Evolutionary conservation across 768 basidiomycete genomes (phyloP).

Genomic region (Cystofilobasidium bisporidii): DNA sequence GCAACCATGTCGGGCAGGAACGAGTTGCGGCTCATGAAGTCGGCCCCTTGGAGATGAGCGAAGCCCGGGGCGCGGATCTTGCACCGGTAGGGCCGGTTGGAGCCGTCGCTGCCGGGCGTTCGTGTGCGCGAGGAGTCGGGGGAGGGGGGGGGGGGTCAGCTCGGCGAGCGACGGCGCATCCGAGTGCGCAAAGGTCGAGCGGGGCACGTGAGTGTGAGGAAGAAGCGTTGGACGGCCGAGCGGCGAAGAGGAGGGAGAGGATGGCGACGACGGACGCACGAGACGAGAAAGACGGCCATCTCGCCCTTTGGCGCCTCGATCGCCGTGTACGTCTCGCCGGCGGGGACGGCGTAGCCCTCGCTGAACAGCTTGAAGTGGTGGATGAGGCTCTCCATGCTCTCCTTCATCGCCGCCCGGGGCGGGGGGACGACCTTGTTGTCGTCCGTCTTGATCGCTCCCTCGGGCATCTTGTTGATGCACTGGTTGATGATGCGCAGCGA

Average conservation of each 20-base stretch:
- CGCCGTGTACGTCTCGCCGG: slow-evolving; percentile 79
- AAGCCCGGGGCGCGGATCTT: slow-evolving; percentile 96
- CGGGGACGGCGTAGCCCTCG: slow-evolving; percentile 89
- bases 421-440: slow-evolving; percentile 97
- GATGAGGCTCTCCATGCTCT: slow-evolving; percentile 94
- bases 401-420: slow-evolving; percentile 96
- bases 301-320: slow-evolving; percentile 99
- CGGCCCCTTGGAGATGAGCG: slow-evolving; percentile 86
- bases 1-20: slow-evolving; percentile 91
- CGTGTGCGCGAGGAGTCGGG: too few relatives aligned
- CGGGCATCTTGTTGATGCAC: slow-evolving; percentile 95
- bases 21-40: slow-evolving; percentile 73
- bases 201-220: too few relatives aligned
- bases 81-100: slow-evolving; percentile 92
- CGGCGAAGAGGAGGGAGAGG: slow-evolving; percentile 2
- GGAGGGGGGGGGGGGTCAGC: too few relatives aligned
- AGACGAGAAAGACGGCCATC: slow-evolving; percentile 97
- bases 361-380: slow-evolving; percentile 99
- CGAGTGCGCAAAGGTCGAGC: too few relatives aligned
- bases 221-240: neutral
- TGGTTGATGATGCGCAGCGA: slow-evolving; percentile 75
- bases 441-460: slow-evolving; percentile 84
- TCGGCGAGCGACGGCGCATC: too few relatives aligned
- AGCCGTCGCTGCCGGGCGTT: slow-evolving; percentile 65
- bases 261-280: slow-evolving; percentile 47